Evolutionary conservation across 2,329 filamentous ascomycete genomes (phyloP).

Genomic region (Capronia epimyces): DNA sequence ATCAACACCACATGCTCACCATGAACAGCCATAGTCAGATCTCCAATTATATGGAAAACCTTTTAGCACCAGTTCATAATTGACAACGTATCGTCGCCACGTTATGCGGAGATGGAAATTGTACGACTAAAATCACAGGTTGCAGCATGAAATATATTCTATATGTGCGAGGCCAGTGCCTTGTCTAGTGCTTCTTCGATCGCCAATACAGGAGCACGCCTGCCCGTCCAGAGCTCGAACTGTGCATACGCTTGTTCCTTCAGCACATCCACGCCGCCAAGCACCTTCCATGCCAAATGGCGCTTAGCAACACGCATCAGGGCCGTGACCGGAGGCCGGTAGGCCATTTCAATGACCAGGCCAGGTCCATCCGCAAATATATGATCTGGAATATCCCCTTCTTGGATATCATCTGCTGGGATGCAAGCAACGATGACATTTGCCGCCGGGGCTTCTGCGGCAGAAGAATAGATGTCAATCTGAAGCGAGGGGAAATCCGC

Average conservation of each 20-base stretch:
- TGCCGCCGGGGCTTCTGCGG: slow-evolving; percentile 14
- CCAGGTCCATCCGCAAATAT: slow-evolving; percentile 14
- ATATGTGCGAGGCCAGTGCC: too few relatives aligned
- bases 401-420: slow-evolving; percentile 22
- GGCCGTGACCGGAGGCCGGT: slow-evolving; percentile 27
- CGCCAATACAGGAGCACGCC: slow-evolving; percentile 4
- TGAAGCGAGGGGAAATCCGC: slow-evolving; percentile 2
- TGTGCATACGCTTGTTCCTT: slow-evolving; percentile 30
- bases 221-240: slow-evolving; percentile 28
- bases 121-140: too few relatives aligned
- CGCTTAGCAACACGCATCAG: slow-evolving; percentile 22
- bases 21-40: too few relatives aligned
- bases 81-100: too few relatives aligned
- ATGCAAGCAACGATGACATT: slow-evolving; percentile 28
- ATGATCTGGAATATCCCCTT: slow-evolving; percentile 21
- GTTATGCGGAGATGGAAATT: too few relatives aligned
- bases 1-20: too few relatives aligned
- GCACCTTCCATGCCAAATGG: slow-evolving; percentile 14
- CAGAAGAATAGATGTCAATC: slow-evolving; percentile 13
- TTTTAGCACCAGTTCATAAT: too few relatives aligned
- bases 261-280: slow-evolving; percentile 30
- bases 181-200: slow-evolving; percentile 8
- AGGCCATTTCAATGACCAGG: slow-evolving; percentile 26
- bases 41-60: too few relatives aligned
- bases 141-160: too few relatives aligned